phyloP scores from a whole-genome alignment of 371 early-diverging fungal species.

The Mucor piriformis region DNA sequence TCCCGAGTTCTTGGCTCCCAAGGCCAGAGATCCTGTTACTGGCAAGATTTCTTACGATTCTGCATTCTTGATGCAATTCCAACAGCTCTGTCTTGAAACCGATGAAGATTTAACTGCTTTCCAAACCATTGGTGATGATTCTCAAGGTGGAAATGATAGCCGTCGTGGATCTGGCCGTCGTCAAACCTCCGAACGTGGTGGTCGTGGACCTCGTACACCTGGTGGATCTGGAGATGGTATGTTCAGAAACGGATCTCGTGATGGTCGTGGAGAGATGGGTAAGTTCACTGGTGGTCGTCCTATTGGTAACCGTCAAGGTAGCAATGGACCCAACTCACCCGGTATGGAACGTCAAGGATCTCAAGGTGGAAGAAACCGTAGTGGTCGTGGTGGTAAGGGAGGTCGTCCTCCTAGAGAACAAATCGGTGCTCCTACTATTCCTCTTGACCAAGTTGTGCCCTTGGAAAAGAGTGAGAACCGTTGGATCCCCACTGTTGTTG shows the following conservation, averaged over 20 bases:
- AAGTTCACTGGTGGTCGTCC: conserved; percentile 52
- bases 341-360: conserved; percentile 64
- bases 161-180: conserved; percentile 49
- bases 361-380: conserved; percentile 52
- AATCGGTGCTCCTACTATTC: conserved; percentile 61
- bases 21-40: conserved; percentile 37
- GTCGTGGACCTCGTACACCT: conserved; percentile 57
- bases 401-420: conserved; percentile 44
- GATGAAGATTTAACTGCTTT: conserved; percentile 72
- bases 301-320: conserved; percentile 54
- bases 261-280: conserved; percentile 50
- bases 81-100: conserved; percentile 63
- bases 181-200: conserved; percentile 63
- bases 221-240: conserved; percentile 47
- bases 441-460: conserved; percentile 71
- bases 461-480: conserved; percentile 82
- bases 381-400: conserved; percentile 57
- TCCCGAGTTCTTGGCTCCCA: conserved; percentile 45
- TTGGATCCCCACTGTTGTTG: conserved; percentile 72
- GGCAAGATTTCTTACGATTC: conserved; percentile 67
- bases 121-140: conserved; percentile 66
- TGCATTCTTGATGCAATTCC: conserved; percentile 83
- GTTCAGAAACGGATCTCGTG: conserved; percentile 48
- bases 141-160: conserved; percentile 23
- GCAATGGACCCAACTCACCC: conserved; percentile 46